Evolutionary conservation across 306 rosid species (phyloP).

Genomic region (Canavalia gladiata): DNA sequence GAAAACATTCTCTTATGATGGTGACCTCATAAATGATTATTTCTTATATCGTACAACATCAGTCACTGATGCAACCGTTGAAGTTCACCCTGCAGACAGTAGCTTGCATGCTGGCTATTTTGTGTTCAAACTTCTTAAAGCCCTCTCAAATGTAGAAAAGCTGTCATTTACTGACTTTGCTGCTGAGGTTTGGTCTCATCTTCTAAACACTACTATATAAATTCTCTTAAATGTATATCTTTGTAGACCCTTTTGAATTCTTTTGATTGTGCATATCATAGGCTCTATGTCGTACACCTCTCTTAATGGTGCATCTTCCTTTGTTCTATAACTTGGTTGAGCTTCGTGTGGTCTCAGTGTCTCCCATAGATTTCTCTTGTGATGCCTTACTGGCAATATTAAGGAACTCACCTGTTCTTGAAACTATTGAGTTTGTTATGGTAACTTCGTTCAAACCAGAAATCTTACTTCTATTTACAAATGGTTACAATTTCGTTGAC

Average conservation of each 20-base stretch:
- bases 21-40: slow-evolving; percentile 33
- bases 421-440: slow-evolving; percentile 6
- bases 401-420: background rate
- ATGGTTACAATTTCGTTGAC: background rate
- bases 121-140: background rate
- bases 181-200: slow-evolving; percentile 34
- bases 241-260: background rate
- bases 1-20: slow-evolving; percentile 30
- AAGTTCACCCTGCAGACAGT: background rate
- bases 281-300: background rate
- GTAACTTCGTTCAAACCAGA: slow-evolving; percentile 14
- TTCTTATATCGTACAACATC: background rate
- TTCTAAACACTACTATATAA: background rate
- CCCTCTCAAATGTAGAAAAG: slow-evolving; percentile 18
- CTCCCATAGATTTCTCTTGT: background rate
- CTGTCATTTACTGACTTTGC: background rate
- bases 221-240: background rate
- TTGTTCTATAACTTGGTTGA: background rate
- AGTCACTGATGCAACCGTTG: background rate
- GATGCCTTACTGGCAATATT: background rate
- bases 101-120: background rate
- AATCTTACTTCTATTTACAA: background rate
- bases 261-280: background rate
- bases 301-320: background rate
- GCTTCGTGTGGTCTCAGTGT: background rate